Percentiles rank a stretch among this genome's conserved stretches.
Evolutionary conservation across 305 asterid species (phyloP).

Genomic region (Fraxinus angustifolia): DNA sequence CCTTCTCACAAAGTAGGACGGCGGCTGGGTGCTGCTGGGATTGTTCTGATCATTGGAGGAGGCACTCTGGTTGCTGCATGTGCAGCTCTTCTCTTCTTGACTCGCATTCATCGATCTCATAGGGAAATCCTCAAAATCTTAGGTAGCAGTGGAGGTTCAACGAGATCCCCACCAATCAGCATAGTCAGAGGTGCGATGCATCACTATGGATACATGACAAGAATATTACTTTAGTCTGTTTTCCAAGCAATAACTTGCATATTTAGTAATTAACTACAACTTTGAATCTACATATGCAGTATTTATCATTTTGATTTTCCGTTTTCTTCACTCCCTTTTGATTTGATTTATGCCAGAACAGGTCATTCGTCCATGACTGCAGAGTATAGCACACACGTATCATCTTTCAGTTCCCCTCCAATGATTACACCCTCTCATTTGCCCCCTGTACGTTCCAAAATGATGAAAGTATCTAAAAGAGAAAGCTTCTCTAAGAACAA

Average conservation of each 20-base stretch:
- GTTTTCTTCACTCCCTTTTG: not conserved
- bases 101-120: constrained; percentile 29
- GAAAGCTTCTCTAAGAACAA: constrained; percentile 49
- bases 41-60: constrained; percentile 46
- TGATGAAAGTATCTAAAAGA: constrained; percentile 41
- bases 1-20: constrained; percentile 34
- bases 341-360: constrained; percentile 15
- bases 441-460: constrained; percentile 62
- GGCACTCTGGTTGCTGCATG: constrained; percentile 47
- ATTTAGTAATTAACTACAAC: not conserved
- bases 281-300: not conserved
- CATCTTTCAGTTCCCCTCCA: constrained; percentile 45
- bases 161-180: constrained; percentile 40
- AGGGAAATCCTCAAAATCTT: constrained; percentile 26
- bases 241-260: not conserved
- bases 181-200: constrained; percentile 42
- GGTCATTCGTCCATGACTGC: constrained; percentile 41
- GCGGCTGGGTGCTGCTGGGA: constrained; percentile 35
- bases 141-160: constrained; percentile 40
- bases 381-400: constrained; percentile 44
- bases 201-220: not conserved
- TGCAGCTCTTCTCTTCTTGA: constrained; percentile 38
- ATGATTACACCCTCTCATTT: constrained; percentile 57
- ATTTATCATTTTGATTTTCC: not conserved
- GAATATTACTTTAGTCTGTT: not conserved